phyloP scores from a whole-genome alignment of 1,139 yeast genomes.

The Taphrina betulina region DNA sequence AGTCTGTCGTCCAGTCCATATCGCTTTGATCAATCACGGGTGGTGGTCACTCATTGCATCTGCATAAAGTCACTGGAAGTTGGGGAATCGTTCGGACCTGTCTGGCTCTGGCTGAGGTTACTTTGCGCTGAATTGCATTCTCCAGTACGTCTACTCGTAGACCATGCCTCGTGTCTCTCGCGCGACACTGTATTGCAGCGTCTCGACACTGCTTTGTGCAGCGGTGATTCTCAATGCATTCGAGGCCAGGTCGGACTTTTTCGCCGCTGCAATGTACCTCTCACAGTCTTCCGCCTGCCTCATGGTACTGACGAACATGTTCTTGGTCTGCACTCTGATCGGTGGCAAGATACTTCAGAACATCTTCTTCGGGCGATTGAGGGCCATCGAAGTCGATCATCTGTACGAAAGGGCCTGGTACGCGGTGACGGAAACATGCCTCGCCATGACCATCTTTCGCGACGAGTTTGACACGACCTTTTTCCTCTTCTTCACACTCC shows the following conservation, averaged over 20 bases:
- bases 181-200: constrained; percentile 8
- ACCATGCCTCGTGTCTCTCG: constrained; percentile 12
- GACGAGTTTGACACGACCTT: constrained; percentile 57
- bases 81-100: no score
- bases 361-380: constrained; percentile 69
- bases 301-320: constrained; percentile 48
- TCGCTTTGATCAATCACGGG: no score
- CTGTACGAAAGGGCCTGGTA: constrained; percentile 65
- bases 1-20: no score
- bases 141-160: no score
- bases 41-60: no score
- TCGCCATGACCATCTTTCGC: constrained; percentile 62
- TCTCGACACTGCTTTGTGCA: constrained; percentile 42
- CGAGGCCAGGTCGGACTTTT: constrained; percentile 48
- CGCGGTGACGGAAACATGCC: constrained; percentile 64
- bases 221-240: constrained; percentile 45
- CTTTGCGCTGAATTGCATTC: no score
- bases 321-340: constrained; percentile 47
- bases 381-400: constrained; percentile 75
- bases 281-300: constrained; percentile 49
- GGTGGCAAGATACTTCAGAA: constrained; percentile 52
- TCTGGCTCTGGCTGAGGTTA: no score
- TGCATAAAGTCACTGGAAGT: no score
- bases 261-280: constrained; percentile 50
- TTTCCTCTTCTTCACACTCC: constrained; percentile 44